Evolutionary conservation across 2,329 filamentous ascomycete species (phyloP).

Genomic region (Albophoma yamanashiensis): DNA sequence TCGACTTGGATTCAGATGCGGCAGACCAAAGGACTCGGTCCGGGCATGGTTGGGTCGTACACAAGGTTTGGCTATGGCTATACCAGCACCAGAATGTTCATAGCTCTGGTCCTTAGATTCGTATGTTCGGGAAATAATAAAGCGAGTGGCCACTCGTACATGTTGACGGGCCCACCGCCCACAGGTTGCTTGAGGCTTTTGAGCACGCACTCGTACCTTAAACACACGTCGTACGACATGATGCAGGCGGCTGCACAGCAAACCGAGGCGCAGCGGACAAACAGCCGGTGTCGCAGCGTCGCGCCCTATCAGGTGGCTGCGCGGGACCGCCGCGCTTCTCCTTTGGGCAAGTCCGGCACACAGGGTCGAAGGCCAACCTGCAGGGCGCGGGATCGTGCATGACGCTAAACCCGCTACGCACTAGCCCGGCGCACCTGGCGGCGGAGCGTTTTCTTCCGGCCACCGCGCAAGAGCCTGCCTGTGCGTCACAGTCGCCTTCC

Average conservation of each 20-base stretch:
- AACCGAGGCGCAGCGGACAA: background rate
- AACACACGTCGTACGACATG: background rate
- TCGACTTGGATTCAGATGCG: background rate
- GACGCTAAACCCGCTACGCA: background rate
- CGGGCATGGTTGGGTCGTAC: background rate
- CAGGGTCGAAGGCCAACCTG: background rate
- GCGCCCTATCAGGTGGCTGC: background rate
- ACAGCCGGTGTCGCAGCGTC: background rate
- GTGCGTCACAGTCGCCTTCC: background rate
- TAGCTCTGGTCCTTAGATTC: background rate
- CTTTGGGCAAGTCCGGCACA: conserved; percentile 17
- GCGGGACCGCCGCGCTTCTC: conserved; percentile 3
- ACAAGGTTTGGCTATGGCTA: background rate
- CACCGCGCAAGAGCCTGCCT: background rate
- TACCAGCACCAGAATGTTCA: background rate
- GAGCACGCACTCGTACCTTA: background rate
- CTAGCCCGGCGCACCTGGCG: background rate
- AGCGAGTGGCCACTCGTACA: background rate
- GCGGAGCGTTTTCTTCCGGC: background rate
- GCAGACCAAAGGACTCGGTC: background rate
- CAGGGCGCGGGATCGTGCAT: background rate
- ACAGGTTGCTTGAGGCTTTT: background rate
- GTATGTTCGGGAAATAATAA: background rate
- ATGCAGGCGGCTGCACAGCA: background rate
- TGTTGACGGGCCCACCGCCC: background rate